Evolutionary conservation across 768 basidiomycete species (phyloP).

Genomic region (Auriscalpium orientale): DNA sequence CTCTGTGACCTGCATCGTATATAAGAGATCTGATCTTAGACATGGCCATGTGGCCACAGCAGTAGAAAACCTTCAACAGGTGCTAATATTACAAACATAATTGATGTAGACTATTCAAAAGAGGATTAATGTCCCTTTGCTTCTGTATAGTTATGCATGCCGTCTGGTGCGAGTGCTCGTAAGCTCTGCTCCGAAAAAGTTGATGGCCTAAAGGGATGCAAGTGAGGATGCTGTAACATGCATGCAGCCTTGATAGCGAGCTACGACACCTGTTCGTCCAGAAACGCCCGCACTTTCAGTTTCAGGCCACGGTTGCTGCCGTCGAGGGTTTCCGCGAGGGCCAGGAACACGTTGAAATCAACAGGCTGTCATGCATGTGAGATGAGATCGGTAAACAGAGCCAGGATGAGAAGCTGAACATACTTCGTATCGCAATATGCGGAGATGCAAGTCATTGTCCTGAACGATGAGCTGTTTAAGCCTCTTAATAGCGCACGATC

Average conservation of each 20-base stretch:
- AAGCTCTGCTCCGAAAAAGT: conserved; percentile 39
- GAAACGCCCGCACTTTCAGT: conserved; percentile 36
- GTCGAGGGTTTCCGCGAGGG: conserved; percentile 29
- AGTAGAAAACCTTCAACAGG: conserved; percentile 31
- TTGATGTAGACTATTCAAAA: background rate
- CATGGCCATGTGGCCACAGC: background rate
- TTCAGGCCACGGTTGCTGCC: conserved; percentile 27
- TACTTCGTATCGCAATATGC: conserved; percentile 63
- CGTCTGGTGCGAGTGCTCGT: conserved; percentile 20
- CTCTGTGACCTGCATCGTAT: conserved; percentile 34
- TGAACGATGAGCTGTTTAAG: conserved; percentile 36
- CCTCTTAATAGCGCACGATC: conserved; percentile 35
- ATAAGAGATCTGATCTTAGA: background rate
- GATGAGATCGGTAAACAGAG: background rate
- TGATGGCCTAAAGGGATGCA: conserved; percentile 39
- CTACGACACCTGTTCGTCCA: conserved; percentile 45
- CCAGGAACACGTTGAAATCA: conserved; percentile 44
- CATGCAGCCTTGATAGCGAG: background rate
- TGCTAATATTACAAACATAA: conserved; percentile 3
- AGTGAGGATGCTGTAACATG: background rate
- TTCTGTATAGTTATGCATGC: background rate
- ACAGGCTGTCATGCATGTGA: conserved; percentile 38
- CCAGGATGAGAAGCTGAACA: conserved; percentile 5
- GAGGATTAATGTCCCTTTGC: conserved; percentile 6
- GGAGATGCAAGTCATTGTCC: conserved; percentile 41